phyloP scores from a whole-genome alignment of 345 rosid species.

The Citrus mangshanensis region DNA sequence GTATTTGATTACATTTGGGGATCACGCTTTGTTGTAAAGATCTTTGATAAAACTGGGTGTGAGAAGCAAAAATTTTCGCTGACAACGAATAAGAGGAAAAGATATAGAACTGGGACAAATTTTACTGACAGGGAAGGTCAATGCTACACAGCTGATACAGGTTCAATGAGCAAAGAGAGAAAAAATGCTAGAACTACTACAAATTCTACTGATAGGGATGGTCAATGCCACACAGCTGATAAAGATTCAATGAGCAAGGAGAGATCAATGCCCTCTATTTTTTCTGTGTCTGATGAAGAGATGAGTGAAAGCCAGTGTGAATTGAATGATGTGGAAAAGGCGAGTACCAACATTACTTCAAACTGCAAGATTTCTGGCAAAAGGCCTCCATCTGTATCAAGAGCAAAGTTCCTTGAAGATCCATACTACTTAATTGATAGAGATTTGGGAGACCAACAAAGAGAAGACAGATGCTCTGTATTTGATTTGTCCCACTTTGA shows the following conservation, averaged over 20 bases:
- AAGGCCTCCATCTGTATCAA: neutral
- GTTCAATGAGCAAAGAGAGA: neutral
- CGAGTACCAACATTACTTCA: neutral
- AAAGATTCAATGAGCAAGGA: conserved; percentile 8
- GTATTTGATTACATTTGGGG: conserved; percentile 27
- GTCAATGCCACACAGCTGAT: neutral
- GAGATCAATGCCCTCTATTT: conserved; percentile 12
- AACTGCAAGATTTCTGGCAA: neutral
- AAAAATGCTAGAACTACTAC: neutral
- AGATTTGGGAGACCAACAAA: conserved; percentile 11
- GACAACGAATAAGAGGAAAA: conserved; percentile 19
- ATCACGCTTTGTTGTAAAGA: conserved; percentile 33
- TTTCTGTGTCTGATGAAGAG: neutral
- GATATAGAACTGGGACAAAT: neutral
- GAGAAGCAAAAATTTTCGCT: conserved; percentile 22
- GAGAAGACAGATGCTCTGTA: conserved; percentile 2
- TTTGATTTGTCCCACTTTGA: conserved; percentile 26
- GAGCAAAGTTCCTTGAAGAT: conserved; percentile 22
- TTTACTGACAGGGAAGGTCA: neutral
- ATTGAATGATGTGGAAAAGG: conserved; percentile 11
- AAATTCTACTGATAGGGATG: conserved; percentile 3
- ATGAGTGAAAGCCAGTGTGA: conserved; percentile 10
- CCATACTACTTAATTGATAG: conserved; percentile 13
- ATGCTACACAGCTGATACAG: neutral
- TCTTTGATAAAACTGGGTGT: conserved; percentile 32